Evolutionary conservation across 768 basidiomycete genomes (phyloP), one percentile per base, ranked within the genome.

Genomic region (Tylopilus rubrobrunneus): DNA sequence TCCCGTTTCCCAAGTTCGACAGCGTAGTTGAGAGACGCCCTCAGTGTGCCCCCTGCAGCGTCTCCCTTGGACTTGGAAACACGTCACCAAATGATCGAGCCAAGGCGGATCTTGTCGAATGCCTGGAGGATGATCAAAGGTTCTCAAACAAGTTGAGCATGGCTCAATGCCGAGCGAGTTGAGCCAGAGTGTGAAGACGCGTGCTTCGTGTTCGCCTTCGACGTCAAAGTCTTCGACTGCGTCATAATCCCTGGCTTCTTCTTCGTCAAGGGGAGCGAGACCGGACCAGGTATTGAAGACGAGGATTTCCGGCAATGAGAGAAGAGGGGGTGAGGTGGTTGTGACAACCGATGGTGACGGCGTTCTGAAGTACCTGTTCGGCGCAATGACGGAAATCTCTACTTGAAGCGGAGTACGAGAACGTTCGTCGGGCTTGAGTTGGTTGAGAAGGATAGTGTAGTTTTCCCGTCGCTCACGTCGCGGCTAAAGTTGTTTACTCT

Each of bases 201-300:
- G n/a, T n/a, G n/a, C n/a, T n/a, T n/a, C n/a, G n/a, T n/a, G n/a
- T n/a, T n/a, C n/a, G n/a, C n/a, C n/a, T n/a, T n/a, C n/a, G n/a
- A n/a, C n/a, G n/a, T n/a, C n/a, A n/a, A n/a, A n/a, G n/a, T n/a
- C n/a, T n/a, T n/a, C n/a, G n/a, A 99, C 82, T 0, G 76, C 82
- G 27, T 90, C 89, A 55, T 90, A 91, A 61, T 90, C 88, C 56
- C 95, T 93, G 5, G 89, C 89, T 67, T 98, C 94, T 66, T 92
- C 83, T 65, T 94, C 93, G 66, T 96, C 93, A 43, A 98, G 82
- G 1, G 96, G 96, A 56, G 82, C 97, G 33, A 98, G 85, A 0
- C 96, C 92, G 0, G 96, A 96, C 72, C 89, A 86, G 2, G 92
- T 98, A 77, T 99, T 99, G 83, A 99, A 99, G 50, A 99, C 81